A percentile compares a stretch with the other conserved stretches of the same genome.
Conservation (phyloP, 345 rosid genomes). For the Syzygium aqueum region DNA sequence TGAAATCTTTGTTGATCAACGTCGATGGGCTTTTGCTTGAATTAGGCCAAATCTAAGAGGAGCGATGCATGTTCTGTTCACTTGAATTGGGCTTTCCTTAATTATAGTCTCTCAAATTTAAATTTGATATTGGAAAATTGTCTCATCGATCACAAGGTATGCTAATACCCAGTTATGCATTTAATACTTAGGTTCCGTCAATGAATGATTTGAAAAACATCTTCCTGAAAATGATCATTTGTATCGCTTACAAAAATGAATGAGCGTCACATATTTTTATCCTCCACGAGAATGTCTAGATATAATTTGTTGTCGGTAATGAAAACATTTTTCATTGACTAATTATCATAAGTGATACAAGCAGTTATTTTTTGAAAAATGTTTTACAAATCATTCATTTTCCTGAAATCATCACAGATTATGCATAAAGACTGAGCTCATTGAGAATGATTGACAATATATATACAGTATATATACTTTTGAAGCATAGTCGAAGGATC, state of each 20-base stretch:
- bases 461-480: not conserved
- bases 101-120: not conserved
- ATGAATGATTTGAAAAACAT: no score
- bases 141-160: not conserved
- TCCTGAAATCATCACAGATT: not conserved
- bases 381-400: not conserved
- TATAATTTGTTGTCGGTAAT: fast-evolving
- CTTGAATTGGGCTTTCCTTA: not conserved
- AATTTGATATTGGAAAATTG: not conserved
- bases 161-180: not conserved
- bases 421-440: not conserved
- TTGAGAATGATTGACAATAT: no score
- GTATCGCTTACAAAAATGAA: no score
- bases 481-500: not conserved
- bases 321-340: fast-evolving
- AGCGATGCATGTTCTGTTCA: not conserved
- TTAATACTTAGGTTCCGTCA: not conserved
- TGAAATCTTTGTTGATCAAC: not conserved
- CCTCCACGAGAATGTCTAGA: fast-evolving
- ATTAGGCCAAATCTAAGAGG: not conserved
- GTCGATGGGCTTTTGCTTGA: not conserved
- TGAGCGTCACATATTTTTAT: no score
- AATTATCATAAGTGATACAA: not conserved
- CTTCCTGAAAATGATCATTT: not conserved
- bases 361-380: fast-evolving